Percentiles rank a stretch among this genome's conserved stretches.
Evolutionary conservation across 139 green algal species (phyloP).

Genomic region (Edaphochlamys debaryana): DNA sequence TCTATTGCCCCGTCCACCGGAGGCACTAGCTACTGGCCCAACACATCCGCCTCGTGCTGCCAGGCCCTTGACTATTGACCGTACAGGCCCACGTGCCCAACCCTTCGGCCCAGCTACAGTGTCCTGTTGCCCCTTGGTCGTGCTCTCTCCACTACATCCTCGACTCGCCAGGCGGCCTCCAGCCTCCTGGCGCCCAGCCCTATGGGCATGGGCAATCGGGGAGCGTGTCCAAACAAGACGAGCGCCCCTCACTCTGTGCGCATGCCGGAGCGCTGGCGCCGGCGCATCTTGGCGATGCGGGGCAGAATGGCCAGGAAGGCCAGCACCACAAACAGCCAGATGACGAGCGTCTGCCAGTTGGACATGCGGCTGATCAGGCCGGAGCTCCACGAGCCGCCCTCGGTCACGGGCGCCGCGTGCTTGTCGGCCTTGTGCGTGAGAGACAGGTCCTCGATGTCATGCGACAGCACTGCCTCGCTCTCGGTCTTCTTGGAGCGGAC

Average conservation of each 20-base stretch:
- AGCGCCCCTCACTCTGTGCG: slow-evolving; percentile 44
- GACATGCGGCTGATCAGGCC: background rate
- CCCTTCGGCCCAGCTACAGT: no score
- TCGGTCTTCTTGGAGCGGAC: no score
- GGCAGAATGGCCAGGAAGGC: slow-evolving; percentile 36
- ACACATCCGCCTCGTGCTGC: no score
- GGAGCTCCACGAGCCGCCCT: background rate
- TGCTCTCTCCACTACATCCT: background rate
- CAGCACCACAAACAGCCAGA: slow-evolving; percentile 40
- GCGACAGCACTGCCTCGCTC: background rate
- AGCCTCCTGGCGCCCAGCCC: no score
- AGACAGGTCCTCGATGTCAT: slow-evolving; percentile 24
- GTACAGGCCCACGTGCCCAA: no score
- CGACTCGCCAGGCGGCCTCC: no score
- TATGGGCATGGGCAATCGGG: no score
- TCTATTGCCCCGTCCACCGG: no score
- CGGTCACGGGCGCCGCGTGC: background rate
- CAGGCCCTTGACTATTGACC: no score
- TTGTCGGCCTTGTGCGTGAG: slow-evolving; percentile 21
- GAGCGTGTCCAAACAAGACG: no score
- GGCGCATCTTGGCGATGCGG: slow-evolving; percentile 9
- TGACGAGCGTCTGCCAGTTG: slow-evolving; percentile 32
- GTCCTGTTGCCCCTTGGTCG: no score
- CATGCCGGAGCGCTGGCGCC: slow-evolving; percentile 43
- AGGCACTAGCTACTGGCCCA: no score